A percentile compares a stretch with the other conserved stretches of the same genome.
Evolutionary conservation across 1,139 yeast genomes (phyloP).

Genomic region (Zygosaccharomyces sapae): DNA sequence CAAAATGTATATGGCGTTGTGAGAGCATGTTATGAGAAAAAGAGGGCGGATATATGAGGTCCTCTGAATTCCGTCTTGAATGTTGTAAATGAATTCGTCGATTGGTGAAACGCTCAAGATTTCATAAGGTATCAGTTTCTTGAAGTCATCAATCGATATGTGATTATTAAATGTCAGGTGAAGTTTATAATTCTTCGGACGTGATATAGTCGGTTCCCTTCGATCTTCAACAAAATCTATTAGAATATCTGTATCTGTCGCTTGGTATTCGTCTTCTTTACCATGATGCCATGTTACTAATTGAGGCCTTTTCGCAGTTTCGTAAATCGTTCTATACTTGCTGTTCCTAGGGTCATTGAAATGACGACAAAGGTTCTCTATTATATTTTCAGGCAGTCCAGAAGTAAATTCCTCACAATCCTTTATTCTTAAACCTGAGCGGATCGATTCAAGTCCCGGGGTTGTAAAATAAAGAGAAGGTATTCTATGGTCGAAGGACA

Average conservation of each 20-base stretch:
- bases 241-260: background rate
- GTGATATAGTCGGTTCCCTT: background rate
- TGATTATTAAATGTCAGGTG: background rate
- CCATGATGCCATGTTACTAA: background rate
- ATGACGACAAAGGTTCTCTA: background rate
- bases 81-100: background rate
- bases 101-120: background rate
- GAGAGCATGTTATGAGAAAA: slow-evolving; percentile 1
- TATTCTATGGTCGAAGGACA: background rate
- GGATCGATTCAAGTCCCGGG: background rate
- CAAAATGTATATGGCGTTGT: slow-evolving; percentile 1
- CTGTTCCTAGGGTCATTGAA: background rate
- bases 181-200: background rate
- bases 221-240: background rate
- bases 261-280: background rate
- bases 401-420: background rate
- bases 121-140: background rate
- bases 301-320: background rate
- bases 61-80: background rate
- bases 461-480: background rate
- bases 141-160: background rate
- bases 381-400: background rate
- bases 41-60: background rate
- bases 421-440: background rate
- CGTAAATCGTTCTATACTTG: background rate